Conservation (phyloP, 768 basidiomycete species). For the Suillus subalutaceus region DNA sequence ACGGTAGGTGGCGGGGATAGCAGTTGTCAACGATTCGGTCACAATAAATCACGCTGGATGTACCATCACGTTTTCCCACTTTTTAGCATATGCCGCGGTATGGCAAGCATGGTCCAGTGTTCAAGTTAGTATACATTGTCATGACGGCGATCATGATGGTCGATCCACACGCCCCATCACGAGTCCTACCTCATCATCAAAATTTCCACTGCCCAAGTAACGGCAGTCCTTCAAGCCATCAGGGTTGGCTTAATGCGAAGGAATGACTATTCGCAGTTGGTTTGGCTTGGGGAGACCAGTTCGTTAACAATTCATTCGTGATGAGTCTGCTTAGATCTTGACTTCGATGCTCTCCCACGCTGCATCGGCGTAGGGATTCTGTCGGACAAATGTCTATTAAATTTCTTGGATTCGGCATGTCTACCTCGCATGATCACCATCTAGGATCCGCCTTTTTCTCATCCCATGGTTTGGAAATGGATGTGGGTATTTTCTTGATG, state of each 20-base stretch:
- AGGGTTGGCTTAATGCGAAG: neutral
- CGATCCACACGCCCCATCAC: neutral
- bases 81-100: neutral
- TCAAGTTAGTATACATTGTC: neutral
- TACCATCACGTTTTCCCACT: neutral
- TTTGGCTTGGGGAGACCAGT: neutral
- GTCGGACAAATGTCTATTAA: neutral
- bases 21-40: neutral
- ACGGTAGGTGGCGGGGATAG: neutral
- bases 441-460: neutral
- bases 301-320: neutral
- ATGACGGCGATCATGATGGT: neutral
- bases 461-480: neutral
- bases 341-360: neutral
- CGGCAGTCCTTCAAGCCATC: neutral
- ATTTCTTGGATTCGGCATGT: neutral
- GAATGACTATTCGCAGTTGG: neutral
- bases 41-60: neutral
- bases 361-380: neutral
- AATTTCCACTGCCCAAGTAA: neutral
- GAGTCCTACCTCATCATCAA: neutral
- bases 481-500: neutral
- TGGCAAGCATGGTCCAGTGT: neutral
- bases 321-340: neutral
- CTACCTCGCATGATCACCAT: neutral